Base-by-base conservation (phyloP, 2,329 filamentous ascomycete species). In the Trichoderma brevicompactum region DNA sequence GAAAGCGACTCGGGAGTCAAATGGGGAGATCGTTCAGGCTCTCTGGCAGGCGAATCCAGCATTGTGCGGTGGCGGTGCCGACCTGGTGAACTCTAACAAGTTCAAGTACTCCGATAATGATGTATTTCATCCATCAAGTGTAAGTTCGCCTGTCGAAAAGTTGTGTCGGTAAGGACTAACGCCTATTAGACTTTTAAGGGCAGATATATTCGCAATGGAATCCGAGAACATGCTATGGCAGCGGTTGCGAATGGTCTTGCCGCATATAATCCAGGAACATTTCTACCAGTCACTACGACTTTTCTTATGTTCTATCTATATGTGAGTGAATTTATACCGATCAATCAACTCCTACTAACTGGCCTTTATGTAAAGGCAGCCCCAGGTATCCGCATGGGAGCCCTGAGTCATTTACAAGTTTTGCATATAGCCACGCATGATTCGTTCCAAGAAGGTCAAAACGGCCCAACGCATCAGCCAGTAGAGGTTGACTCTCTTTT, bases 341-440 rank as follows among this genome's bases (percentile, higher is more conserved):
- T n/a, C n/a, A n/a, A n/a, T n/a, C n/a, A n/a, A n/a, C n/a, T n/a
- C n/a, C n/a, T n/a, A n/a, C n/a, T n/a, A n/a, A n/a, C n/a, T n/a
- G n/a, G n/a, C n/a, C n/a, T n/a, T n/a, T n/a, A n/a, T n/a, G n/a
- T n/a, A n/a, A n/a, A n/a, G n/a, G n/a, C 84, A 12, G 85, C 85
- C 0, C 81, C 84, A 0, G 85, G 80, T 7, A 80, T 88, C 1
- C 83, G 86, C 12, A 88, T 88, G 85, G 85, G 84, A 7, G 85
- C 85, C 2, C 77, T 87, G 2, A 81, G 85, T 59, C 72, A 79
- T 32, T 79, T 88, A 2, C 82, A 85, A 62, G 77, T 79, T 36
- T 87, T 88, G 60, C 85, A 88, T 71, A 78, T 83, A 36, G 86
- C 85, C 1, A 89, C 86, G 0, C 86, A 89, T 73, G 86, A 88